phyloP scores from a whole-genome alignment of 192 early-diverging fungal genomes.

The Rhizoclosmatium globosum region DNA sequence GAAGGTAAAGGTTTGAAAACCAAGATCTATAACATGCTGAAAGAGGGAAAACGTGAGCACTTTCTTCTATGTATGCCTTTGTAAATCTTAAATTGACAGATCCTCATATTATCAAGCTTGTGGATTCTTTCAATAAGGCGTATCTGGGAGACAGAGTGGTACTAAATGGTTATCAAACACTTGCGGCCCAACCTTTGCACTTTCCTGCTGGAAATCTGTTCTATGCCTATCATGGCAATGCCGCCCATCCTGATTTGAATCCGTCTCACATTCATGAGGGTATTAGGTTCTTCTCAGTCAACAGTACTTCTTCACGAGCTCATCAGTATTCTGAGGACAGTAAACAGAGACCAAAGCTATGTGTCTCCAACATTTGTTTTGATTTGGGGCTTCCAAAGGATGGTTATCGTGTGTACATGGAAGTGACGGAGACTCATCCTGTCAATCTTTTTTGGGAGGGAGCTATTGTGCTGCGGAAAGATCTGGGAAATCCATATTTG shows the following conservation, averaged over 20 bases:
- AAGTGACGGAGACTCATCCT: background rate
- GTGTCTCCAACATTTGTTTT: background rate
- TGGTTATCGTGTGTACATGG: background rate
- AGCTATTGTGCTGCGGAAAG: background rate
- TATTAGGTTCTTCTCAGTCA: background rate
- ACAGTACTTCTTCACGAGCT: background rate
- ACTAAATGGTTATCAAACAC: background rate
- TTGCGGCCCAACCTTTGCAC: background rate
- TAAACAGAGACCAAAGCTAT: background rate
- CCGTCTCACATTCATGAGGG: too few species aligned
- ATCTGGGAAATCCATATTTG: background rate
- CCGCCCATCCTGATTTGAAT: background rate
- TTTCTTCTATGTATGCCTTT: too few species aligned
- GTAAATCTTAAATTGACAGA: too few species aligned
- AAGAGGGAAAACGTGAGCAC: too few species aligned
- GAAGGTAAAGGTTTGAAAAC: background rate
- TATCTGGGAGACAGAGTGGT: background rate
- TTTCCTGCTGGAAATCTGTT: background rate
- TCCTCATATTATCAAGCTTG: too few species aligned
- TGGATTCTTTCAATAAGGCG: too few species aligned
- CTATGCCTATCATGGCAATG: background rate
- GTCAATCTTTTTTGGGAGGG: background rate
- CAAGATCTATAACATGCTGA: too few species aligned
- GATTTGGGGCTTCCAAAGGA: background rate
- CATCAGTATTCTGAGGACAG: background rate